Percentiles rank a stretch among this genome's conserved stretches.
phyloP scores from a whole-genome alignment of 2,329 filamentous ascomycete genomes.

The Microcyclosporella mali region DNA sequence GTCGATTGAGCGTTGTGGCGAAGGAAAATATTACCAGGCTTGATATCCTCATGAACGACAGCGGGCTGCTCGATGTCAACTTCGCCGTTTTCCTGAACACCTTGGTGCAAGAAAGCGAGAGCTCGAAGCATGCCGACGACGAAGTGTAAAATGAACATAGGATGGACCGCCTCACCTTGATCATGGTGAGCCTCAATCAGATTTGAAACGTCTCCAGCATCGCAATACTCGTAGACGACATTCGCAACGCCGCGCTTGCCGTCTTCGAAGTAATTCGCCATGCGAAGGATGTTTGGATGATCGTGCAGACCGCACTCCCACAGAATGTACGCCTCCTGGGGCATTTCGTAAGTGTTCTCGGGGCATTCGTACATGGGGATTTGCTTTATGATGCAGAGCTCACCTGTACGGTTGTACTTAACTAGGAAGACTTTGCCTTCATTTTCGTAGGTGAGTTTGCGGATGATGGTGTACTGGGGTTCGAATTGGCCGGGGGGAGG shows the following conservation, averaged over 20 bases:
- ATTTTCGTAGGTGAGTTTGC: constrained; percentile 5
- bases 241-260: background rate
- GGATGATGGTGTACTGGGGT: constrained; percentile 5
- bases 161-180: constrained; percentile 4
- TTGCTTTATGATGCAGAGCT: constrained; percentile 15
- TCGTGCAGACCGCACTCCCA: background rate
- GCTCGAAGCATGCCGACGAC: constrained; percentile 22
- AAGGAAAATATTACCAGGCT: constrained; percentile 22
- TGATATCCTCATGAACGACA: constrained; percentile 24
- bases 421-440: constrained; percentile 11
- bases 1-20: constrained; percentile 4
- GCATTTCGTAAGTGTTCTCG: background rate
- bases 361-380: background rate
- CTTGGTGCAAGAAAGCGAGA: constrained; percentile 23
- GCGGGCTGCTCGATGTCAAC: constrained; percentile 1
- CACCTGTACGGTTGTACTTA: background rate
- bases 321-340: background rate
- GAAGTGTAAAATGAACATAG: constrained; percentile 21
- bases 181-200: constrained; percentile 8
- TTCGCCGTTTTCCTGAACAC: constrained; percentile 8
- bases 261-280: background rate
- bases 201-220: constrained; percentile 20
- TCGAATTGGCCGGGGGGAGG: background rate
- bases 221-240: constrained; percentile 18
- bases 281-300: constrained; percentile 9